Evolutionary conservation across 2,329 filamentous ascomycete genomes (phyloP).

Genomic region (Diaporthe australafricana): DNA sequence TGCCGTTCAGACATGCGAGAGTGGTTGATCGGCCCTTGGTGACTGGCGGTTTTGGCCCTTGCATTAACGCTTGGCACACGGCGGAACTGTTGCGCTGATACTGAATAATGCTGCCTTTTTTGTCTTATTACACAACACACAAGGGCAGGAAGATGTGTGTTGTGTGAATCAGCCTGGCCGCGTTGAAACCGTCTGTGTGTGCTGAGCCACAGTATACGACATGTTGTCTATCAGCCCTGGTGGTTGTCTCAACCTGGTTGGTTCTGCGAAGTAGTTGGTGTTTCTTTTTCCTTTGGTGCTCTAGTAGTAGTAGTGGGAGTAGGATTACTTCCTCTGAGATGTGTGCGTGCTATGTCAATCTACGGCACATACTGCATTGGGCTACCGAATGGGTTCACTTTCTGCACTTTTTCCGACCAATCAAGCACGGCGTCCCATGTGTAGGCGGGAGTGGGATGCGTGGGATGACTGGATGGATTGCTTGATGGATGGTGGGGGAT

Average conservation of each 20-base stretch:
- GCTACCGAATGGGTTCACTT: background rate
- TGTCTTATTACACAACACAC: background rate
- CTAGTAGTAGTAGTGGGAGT: background rate
- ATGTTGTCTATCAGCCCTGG: background rate
- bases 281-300: too few species aligned
- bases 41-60: background rate
- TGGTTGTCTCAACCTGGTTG: conserved; percentile 1
- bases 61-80: background rate
- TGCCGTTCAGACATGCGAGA: background rate
- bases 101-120: background rate
- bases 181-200: conserved; percentile 17
- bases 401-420: background rate
- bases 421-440: background rate
- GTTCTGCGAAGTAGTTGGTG: background rate
- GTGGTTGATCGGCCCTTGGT: background rate
- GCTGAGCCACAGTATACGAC: background rate
- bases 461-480: conserved; percentile 18
- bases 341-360: background rate
- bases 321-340: background rate
- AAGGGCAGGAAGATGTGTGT: background rate
- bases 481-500: background rate
- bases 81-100: background rate
- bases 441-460: background rate
- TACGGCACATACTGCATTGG: background rate
- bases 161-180: conserved; percentile 26